phyloP scores from a whole-genome alignment of 2,329 filamentous ascomycete species.

The Camillea tinctor region DNA sequence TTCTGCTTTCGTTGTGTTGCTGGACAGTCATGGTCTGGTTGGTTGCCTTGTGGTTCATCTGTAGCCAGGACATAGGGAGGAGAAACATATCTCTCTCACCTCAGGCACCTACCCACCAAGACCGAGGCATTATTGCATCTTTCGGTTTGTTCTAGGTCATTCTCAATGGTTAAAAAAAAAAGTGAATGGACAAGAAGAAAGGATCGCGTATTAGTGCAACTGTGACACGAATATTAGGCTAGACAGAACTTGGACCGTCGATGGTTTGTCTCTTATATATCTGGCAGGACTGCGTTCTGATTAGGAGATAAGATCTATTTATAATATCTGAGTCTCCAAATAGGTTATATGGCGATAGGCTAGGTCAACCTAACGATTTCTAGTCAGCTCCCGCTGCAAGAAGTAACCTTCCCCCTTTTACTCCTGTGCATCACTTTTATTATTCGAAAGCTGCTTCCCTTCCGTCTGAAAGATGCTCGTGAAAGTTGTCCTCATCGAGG shows the following conservation, averaged over 20 bases:
- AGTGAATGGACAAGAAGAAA: conserved; percentile 31
- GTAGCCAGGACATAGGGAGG: conserved; percentile 22
- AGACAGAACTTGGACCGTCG: neutral
- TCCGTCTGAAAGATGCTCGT: conserved; percentile 51
- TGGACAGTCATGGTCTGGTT: conserved; percentile 28
- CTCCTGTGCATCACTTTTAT: neutral
- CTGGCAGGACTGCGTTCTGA: neutral
- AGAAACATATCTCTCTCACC: conserved; percentile 19
- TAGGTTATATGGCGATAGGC: neutral
- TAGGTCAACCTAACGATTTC: neutral
- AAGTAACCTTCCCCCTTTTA: neutral
- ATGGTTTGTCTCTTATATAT: neutral
- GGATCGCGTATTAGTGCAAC: neutral
- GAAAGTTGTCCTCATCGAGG: conserved; percentile 41
- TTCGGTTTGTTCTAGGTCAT: conserved; percentile 34
- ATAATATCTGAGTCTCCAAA: neutral
- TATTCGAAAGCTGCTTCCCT: conserved; percentile 31
- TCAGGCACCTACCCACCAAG: conserved; percentile 17
- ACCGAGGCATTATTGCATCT: conserved; percentile 33
- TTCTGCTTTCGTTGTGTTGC: conserved; percentile 35
- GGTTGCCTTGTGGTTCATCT: conserved; percentile 28
- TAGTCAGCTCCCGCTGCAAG: neutral
- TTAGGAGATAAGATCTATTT: neutral
- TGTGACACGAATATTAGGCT: neutral
- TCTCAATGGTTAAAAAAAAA: conserved; percentile 32